These are phyloP conservation scores for Citropsis articulata DNA, from an alignment of 345 rosid genomes.

Conservation along the genomic window DNA sequence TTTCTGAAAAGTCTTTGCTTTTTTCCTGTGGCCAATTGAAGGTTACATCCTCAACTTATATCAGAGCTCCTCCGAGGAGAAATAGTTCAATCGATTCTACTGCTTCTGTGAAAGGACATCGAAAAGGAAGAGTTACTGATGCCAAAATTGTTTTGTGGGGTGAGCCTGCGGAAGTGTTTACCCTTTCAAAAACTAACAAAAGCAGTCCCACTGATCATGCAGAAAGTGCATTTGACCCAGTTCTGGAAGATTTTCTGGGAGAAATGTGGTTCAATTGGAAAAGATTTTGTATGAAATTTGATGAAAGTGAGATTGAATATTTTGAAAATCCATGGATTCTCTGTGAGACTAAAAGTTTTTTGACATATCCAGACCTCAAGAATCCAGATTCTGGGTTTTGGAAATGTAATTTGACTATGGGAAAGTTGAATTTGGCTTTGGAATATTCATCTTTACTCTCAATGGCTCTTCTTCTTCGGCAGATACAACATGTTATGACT, in stretches of 20 bases:
- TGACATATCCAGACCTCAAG: slow-evolving; percentile 41
- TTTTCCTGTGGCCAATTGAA: slow-evolving; percentile 59
- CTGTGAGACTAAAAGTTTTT: slow-evolving; percentile 52
- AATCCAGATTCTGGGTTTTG: slow-evolving; percentile 47
- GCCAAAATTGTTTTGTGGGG: slow-evolving; percentile 44
- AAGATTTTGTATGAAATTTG: slow-evolving; percentile 35
- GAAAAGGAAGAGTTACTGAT: slow-evolving; percentile 33
- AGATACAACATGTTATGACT: slow-evolving; percentile 45
- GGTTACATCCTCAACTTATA: slow-evolving; percentile 39
- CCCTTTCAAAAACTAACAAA: slow-evolving; percentile 32
- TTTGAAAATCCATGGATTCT: slow-evolving; percentile 64
- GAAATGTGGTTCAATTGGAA: slow-evolving; percentile 75
- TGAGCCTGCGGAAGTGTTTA: slow-evolving; percentile 54
- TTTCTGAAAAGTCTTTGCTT: slow-evolving; percentile 44
- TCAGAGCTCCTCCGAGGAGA: slow-evolving; percentile 24
- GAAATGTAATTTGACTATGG: slow-evolving; percentile 61
- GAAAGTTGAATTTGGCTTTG: slow-evolving; percentile 59
- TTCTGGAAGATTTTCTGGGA: slow-evolving; percentile 44
- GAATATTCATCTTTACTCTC: slow-evolving; percentile 54
- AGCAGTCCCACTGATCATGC: slow-evolving; percentile 25
- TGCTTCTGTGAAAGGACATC: slow-evolving; percentile 31
- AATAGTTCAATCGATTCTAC: slow-evolving; percentile 26
- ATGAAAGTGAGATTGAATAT: slow-evolving; percentile 40
- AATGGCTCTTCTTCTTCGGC: slow-evolving; percentile 49
- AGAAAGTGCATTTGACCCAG: slow-evolving; percentile 31